Evolutionary conservation across 345 rosid species (phyloP).

Genomic region (Trapa incisa): DNA sequence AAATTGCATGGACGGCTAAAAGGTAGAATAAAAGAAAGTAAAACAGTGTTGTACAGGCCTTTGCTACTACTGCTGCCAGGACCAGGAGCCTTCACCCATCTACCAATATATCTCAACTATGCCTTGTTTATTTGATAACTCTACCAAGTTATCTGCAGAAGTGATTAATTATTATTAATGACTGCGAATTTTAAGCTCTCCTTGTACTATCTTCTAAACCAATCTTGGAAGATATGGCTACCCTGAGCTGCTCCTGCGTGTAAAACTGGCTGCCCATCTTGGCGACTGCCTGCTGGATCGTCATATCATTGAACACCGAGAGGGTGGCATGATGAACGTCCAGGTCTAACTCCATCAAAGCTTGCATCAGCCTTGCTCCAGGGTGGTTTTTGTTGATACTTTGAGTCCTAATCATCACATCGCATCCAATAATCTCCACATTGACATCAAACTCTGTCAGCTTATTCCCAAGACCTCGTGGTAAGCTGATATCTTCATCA

Average conservation of each 20-base stretch:
- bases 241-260: slow-evolving; percentile 72
- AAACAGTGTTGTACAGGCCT: no score
- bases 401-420: slow-evolving; percentile 74
- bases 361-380: slow-evolving; percentile 75
- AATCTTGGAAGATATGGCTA: slow-evolving; percentile 46
- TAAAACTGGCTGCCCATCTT: slow-evolving; percentile 71
- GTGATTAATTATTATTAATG: background rate
- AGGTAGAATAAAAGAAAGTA: no score
- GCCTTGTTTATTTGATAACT: no score
- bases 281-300: slow-evolving; percentile 95
- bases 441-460: slow-evolving; percentile 60
- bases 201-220: slow-evolving; percentile 15
- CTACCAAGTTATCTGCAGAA: no score
- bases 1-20: no score
- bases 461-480: slow-evolving; percentile 11
- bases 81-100: no score
- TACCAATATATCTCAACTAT: no score
- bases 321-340: slow-evolving; percentile 85
- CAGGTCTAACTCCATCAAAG: slow-evolving; percentile 69
- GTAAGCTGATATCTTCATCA: slow-evolving; percentile 17
- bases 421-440: slow-evolving; percentile 80
- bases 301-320: slow-evolving; percentile 71
- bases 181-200: no score
- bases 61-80: no score
- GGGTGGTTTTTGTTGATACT: slow-evolving; percentile 76